A percentile compares a stretch with the other conserved stretches of the same genome.
phyloP scores from a whole-genome alignment of 441 rosid genomes.

The Erysimum cheiri region DNA sequence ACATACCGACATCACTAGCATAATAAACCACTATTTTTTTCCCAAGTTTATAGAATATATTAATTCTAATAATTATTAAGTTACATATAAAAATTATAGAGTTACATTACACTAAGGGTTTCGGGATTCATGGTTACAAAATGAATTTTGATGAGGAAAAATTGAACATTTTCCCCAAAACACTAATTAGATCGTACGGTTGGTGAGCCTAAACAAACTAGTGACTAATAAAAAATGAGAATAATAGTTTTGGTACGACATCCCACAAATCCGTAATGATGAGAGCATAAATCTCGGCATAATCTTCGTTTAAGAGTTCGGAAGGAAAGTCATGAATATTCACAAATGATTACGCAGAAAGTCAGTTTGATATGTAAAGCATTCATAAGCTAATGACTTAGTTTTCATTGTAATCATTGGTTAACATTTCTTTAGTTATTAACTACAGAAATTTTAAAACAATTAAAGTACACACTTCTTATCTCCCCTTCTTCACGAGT shows the following conservation, averaged over 20 bases:
- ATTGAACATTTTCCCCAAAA: background rate
- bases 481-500: conserved; percentile 40
- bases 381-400: conserved; percentile 39
- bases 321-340: conserved; percentile 31
- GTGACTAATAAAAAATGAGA: conserved; percentile 2
- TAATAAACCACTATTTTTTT: background rate
- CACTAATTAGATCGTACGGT: conserved; percentile 7
- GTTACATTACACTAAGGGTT: background rate
- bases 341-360: conserved; percentile 41
- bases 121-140: background rate
- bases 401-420: conserved; percentile 38
- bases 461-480: conserved; percentile 28
- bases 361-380: conserved; percentile 29
- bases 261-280: conserved; percentile 32
- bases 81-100: background rate
- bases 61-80: background rate
- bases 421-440: conserved; percentile 5
- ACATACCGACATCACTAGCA: too few relatives aligned
- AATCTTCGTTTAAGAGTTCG: conserved; percentile 21
- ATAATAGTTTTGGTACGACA: conserved; percentile 33
- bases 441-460: conserved; percentile 3
- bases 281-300: conserved; percentile 41
- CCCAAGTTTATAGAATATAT: background rate
- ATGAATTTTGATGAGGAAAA: background rate
- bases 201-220: background rate